Evolutionary conservation across 1,139 yeast genomes (phyloP), one percentile per base, ranked within the genome.

Genomic region (Zygoascus sp.): DNA sequence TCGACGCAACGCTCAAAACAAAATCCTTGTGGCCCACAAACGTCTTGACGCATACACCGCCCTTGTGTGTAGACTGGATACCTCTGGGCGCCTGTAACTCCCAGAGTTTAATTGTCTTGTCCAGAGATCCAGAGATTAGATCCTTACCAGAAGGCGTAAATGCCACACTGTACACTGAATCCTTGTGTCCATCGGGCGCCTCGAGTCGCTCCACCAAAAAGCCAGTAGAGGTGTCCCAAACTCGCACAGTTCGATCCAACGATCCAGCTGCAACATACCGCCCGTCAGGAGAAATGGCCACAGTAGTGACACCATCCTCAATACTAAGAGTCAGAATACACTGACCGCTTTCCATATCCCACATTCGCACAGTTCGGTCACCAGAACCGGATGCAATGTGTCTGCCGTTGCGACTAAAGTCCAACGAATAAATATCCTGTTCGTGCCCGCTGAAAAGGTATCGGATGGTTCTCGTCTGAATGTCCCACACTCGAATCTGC

Each of bases 281-380:
- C 36, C 97, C 97, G 67, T 92, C 96, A 44, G 97, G 96, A 16
- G 96, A 86, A 30, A 90, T 95, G 13, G 97, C 96, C 42, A 92
- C 97, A 0, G 98, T 92, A 47, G 97, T 92, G 45, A 92, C 97
- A 56, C 97, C 98, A 64, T 92, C 98, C 68, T 92, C 97, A 58
- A 92, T 90, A 27, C 90, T 81, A 59, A 88, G 75, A 44, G 96
- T 89, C 62, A 88, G 75, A 39, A 92, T 83, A 64, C 96, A 88
- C 70, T 87, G 94, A 22, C 96, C 94, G 40, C 88, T 79, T 61
- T 88, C 83, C 67, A 90, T 80, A 67, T 90, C 97, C 98, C 98
- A 92, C 64, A 92, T 86, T 66, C 97, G 79, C 43, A 92, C 97
- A 16, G 97, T 89, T 60, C 96, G 79, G 70, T 92, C 98, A 48